These are phyloP conservation scores for Arthrobotrys entomopaga DNA, from an alignment of 2,329 filamentous ascomycete species.

Conservation along the genomic window DNA sequence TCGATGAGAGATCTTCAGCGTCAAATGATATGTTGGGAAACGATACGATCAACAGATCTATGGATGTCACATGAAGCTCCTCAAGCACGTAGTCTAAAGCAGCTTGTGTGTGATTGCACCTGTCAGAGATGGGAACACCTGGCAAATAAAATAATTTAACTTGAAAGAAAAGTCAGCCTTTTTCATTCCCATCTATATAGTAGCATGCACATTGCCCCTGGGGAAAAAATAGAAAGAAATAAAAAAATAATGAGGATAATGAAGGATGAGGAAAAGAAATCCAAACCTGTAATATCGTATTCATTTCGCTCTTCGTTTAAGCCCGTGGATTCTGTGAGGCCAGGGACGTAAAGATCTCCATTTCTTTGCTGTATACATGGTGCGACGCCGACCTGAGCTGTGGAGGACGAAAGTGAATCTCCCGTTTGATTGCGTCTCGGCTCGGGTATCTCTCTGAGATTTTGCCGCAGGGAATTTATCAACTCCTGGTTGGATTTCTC, in stretches of 20 bases:
- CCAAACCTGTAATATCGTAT: slow-evolving; percentile 67
- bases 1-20: slow-evolving; percentile 71
- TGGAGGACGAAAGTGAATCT: slow-evolving; percentile 61
- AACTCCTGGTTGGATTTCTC: slow-evolving; percentile 93
- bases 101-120: slow-evolving; percentile 77
- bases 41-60: slow-evolving; percentile 90
- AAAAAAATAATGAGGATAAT: neutral
- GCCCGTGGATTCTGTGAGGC: slow-evolving; percentile 66
- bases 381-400: slow-evolving; percentile 59
- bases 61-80: slow-evolving; percentile 77
- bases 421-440: slow-evolving; percentile 59
- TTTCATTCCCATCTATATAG: too few species aligned
- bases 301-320: slow-evolving; percentile 82
- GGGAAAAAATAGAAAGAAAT: too few species aligned
- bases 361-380: slow-evolving; percentile 59
- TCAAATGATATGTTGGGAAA: slow-evolving; percentile 95
- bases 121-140: slow-evolving; percentile 71
- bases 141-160: slow-evolving; percentile 95
- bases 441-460: slow-evolving; percentile 74
- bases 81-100: slow-evolving; percentile 82
- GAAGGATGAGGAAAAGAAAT: neutral
- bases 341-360: slow-evolving; percentile 41
- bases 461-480: slow-evolving; percentile 84
- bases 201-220: too few species aligned
- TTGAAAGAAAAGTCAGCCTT: slow-evolving; percentile 73